Base-by-base conservation (phyloP, 2,329 filamentous ascomycete species). In the Chlorencoelia australis region DNA sequence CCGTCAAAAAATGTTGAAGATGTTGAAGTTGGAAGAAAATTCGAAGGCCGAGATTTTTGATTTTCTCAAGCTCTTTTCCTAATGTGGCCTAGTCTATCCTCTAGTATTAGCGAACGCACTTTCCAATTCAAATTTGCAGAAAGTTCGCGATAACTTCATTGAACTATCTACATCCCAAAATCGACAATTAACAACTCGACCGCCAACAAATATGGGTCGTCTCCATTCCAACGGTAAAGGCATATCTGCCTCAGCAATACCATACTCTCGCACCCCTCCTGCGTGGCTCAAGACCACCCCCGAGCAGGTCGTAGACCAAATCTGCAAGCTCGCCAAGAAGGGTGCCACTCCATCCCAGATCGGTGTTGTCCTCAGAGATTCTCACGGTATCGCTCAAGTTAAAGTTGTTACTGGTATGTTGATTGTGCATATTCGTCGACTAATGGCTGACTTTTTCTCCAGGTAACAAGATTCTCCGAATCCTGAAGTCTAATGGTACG, bases 391-490 rank as follows among this genome's bases (percentile, higher is more conserved):
- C 68, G 85, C 91, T 58, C 91, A 96, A 73, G 89, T 95, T 70
- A 93, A 91, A 77, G 73, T 94, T 61, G 86, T 95, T 55, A 94
- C 88, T 64, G 87, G 87, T 93, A 84, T 61, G 82, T 52, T 8
- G 8, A 33, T 10, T 15, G 15, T 33, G 14, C 7, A 28, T 11
- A 18, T 8, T 5, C 5, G 11, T 7, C 15, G 2, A 18, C 10
- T 14, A 13, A 22, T 28, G 43, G 17, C 47, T 55, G 42, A 54
- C 51, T 63, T 40, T 46, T 53, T 9, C 30, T 50, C 52, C 55
- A 88, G 89, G 91, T 72, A 98, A 98, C 86, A 94, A 94, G 79
- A 95, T 98, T 66, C 86, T 98, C 62, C 83, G 91, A 68, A 96
- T 98, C 72, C 79, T 98, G 58, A 96, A 95, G 81, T 82, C 82